Evolutionary conservation across 225 moss, liverwort and hornwort species (phyloP).

Genomic region (Neckera pumila): DNA sequence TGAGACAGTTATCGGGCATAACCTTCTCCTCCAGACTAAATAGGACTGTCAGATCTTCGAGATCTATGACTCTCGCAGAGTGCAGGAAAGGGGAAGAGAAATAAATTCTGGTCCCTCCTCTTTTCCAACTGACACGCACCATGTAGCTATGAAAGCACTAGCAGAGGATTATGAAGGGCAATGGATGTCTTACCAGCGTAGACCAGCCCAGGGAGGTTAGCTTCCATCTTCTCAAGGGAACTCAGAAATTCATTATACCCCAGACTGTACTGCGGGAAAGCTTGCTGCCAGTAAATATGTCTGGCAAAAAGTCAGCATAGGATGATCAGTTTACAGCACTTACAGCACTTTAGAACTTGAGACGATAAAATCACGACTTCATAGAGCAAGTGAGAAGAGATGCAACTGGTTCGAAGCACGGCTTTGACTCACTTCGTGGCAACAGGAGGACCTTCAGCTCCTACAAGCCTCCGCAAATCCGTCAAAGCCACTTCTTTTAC

Average conservation of each 20-base stretch:
- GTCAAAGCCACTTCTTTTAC: conserved; percentile 60
- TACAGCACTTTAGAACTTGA: background rate
- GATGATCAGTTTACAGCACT: background rate
- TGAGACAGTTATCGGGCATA: background rate
- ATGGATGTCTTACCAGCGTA: conserved; percentile 54
- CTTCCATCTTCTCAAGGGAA: conserved; percentile 61
- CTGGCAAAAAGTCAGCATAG: conserved; percentile 11
- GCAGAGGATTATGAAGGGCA: background rate
- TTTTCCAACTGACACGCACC: background rate
- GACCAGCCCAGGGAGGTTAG: conserved; percentile 47
- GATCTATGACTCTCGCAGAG: background rate
- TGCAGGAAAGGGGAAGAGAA: background rate
- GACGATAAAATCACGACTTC: background rate
- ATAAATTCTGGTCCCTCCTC: background rate
- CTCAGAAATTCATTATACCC: conserved; percentile 31
- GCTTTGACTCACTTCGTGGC: conserved; percentile 46
- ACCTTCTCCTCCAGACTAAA: background rate
- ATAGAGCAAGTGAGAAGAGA: background rate
- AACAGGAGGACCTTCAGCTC: conserved; percentile 59
- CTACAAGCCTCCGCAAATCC: conserved; percentile 63
- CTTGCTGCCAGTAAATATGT: conserved; percentile 74
- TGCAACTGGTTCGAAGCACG: background rate
- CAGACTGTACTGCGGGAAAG: conserved; percentile 80
- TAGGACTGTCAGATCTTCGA: background rate
- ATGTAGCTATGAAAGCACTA: background rate